Evolutionary conservation across 2,329 filamentous ascomycete genomes (phyloP).

Genomic region (Teratosphaeriaceae sp.): DNA sequence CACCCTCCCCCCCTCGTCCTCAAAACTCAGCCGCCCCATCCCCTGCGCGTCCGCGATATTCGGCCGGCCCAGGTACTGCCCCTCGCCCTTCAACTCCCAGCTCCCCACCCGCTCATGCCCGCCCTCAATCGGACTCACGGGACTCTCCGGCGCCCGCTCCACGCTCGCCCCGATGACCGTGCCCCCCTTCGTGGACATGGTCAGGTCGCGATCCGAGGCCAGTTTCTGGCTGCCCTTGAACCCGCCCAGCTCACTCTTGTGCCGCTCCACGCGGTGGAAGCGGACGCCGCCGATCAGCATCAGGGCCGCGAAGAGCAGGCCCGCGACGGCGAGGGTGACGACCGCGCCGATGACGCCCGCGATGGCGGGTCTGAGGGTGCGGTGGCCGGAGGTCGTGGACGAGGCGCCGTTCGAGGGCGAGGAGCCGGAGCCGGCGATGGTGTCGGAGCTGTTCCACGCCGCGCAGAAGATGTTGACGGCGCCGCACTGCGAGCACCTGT

Average conservation of each 20-base stretch:
- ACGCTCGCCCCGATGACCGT: conserved; percentile 27
- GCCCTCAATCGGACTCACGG: conserved; percentile 10
- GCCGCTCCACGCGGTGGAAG: conserved; percentile 31
- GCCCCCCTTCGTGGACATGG: conserved; percentile 37
- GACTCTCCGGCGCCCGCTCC: conserved; percentile 28
- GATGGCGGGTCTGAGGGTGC: conserved; percentile 36
- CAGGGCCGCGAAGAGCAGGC: conserved; percentile 34
- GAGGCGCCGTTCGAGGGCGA: neutral
- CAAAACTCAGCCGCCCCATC: conserved; percentile 37
- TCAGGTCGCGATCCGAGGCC: conserved; percentile 48
- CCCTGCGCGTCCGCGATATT: conserved; percentile 12
- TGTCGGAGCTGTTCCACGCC: conserved; percentile 29
- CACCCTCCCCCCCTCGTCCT: conserved; percentile 36
- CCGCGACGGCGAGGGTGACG: conserved; percentile 43
- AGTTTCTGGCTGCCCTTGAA: conserved; percentile 52
- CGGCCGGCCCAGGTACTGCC: conserved; percentile 16
- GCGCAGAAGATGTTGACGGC: conserved; percentile 45
- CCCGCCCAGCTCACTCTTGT: conserved; percentile 41
- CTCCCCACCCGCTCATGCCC: conserved; percentile 50
- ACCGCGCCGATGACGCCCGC: conserved; percentile 52
- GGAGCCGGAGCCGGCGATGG: conserved; percentile 11
- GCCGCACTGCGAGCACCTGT: conserved; percentile 32
- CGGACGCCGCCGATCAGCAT: conserved; percentile 43
- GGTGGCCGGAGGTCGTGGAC: neutral
- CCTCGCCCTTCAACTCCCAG: conserved; percentile 47